A percentile compares a stretch with the other conserved stretches of the same genome.
phyloP scores from a whole-genome alignment of 1,139 yeast species.

The Pichia sp. region DNA sequence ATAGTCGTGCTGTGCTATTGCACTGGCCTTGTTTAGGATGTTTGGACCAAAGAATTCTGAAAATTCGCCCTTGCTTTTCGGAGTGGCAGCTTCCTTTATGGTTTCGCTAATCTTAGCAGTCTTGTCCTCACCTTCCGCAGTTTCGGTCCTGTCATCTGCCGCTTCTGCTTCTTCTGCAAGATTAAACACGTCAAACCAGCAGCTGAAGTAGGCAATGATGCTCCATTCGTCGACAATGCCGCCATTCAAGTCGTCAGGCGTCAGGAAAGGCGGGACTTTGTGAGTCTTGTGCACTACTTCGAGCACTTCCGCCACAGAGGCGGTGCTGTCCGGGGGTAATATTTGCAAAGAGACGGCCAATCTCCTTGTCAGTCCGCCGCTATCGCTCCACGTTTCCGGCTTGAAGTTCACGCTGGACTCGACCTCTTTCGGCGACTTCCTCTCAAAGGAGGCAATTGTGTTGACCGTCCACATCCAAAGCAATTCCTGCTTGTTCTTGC shows the following conservation, averaged over 20 bases:
- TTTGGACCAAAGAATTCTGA: slow-evolving; percentile 19
- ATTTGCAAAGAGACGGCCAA: background rate
- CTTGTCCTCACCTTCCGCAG: background rate
- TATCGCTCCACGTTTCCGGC: slow-evolving; percentile 1
- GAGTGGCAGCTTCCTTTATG: background rate
- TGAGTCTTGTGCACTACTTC: slow-evolving; percentile 39
- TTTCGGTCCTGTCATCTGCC: background rate
- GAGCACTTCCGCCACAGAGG: slow-evolving; percentile 24
- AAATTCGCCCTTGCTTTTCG: slow-evolving; percentile 6
- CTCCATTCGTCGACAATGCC: slow-evolving; percentile 66
- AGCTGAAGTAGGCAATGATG: slow-evolving; percentile 59
- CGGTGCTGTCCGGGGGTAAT: background rate
- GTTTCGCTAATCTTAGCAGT: background rate
- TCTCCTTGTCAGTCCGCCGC: background rate
- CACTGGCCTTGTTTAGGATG: slow-evolving; percentile 10
- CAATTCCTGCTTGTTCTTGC: slow-evolving; percentile 1
- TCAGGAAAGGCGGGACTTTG: slow-evolving; percentile 48
- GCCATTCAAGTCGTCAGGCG: slow-evolving; percentile 40
- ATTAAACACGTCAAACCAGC: slow-evolving; percentile 57
- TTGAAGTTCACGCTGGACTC: background rate
- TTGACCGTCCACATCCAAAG: slow-evolving; percentile 1
- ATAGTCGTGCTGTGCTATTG: slow-evolving; percentile 7
- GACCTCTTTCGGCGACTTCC: background rate
- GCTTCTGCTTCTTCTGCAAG: background rate
- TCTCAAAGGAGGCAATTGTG: background rate